phyloP scores from a whole-genome alignment of 1,284 basidiomycete species.

The Cutaneotrichosporon spelunceum region DNA sequence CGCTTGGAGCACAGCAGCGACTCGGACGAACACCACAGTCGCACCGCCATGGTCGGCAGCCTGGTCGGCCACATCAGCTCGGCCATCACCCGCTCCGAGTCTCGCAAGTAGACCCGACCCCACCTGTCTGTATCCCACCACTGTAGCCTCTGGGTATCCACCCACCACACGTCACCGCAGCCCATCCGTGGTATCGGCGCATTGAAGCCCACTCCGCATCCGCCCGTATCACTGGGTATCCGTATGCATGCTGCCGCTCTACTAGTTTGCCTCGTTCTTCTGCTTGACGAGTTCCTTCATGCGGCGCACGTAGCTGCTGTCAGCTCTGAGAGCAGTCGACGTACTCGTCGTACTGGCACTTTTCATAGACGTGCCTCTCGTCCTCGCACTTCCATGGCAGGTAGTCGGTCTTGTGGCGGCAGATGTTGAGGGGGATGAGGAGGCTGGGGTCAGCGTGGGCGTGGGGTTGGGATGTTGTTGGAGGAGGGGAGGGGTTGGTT shows the following conservation, averaged over 20 bases:
- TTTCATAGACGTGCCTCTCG: conserved; percentile 56
- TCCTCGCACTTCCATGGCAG: conserved; percentile 79
- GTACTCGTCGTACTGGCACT: conserved; percentile 87
- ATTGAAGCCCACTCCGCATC: too few relatives aligned
- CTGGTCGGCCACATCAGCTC: conserved; percentile 11
- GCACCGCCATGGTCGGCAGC: background rate
- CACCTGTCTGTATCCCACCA: background rate
- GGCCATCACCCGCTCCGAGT: background rate
- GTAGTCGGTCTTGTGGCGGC: conserved; percentile 68
- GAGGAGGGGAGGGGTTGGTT: too few relatives aligned
- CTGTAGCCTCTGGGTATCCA: background rate
- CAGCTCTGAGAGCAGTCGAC: conserved; percentile 44
- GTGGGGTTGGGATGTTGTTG: too few relatives aligned
- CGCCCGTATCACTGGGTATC: conserved; percentile 20
- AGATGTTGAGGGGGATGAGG: conserved; percentile 78
- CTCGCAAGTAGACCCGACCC: background rate
- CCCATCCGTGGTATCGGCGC: too few relatives aligned
- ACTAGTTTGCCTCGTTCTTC: conserved; percentile 58
- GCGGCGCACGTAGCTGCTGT: conserved; percentile 68
- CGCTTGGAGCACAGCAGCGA: background rate
- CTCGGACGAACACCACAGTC: background rate
- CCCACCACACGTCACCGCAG: too few relatives aligned
- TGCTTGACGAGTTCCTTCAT: conserved; percentile 75
- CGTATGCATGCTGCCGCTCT: conserved; percentile 19
- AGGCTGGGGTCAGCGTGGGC: conserved; percentile 60